Evolutionary conservation across 1,284 basidiomycete genomes (phyloP).

Genomic region (Fistulinella cinereoalba): DNA sequence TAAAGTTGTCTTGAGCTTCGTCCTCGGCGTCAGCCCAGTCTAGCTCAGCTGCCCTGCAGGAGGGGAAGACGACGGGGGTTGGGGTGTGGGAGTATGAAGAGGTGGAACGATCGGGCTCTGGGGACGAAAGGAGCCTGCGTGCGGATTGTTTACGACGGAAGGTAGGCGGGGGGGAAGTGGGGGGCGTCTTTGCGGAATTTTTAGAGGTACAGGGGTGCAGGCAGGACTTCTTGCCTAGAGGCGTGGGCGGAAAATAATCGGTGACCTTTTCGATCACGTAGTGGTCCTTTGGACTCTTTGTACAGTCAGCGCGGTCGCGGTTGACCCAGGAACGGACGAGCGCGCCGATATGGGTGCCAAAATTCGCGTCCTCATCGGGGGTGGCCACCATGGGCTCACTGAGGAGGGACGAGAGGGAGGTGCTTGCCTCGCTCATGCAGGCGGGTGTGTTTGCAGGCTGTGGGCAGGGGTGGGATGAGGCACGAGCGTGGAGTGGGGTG

Average conservation of each 20-base stretch:
- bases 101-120: slow-evolving; percentile 17
- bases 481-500: slow-evolving; percentile 19
- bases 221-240: slow-evolving; percentile 18
- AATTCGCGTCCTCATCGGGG: slow-evolving; percentile 30
- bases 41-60: slow-evolving; percentile 29
- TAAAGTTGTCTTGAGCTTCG: slow-evolving; percentile 18
- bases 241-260: slow-evolving; percentile 28
- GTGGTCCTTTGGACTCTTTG: slow-evolving; percentile 17
- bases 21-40: slow-evolving; percentile 30
- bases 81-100: slow-evolving; percentile 30
- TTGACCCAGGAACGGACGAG: slow-evolving; percentile 33
- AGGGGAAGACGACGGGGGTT: slow-evolving; percentile 32
- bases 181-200: slow-evolving; percentile 16
- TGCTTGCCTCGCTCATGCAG: slow-evolving; percentile 32
- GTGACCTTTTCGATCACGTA: slow-evolving; percentile 32
- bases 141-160: slow-evolving; percentile 10
- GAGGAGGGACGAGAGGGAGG: slow-evolving; percentile 33
- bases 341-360: slow-evolving; percentile 28
- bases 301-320: slow-evolving; percentile 23
- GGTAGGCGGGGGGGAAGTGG: slow-evolving; percentile 12
- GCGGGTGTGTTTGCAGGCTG: slow-evolving; percentile 17
- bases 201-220: slow-evolving; percentile 9
- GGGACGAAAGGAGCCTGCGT: slow-evolving; percentile 8
- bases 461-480: slow-evolving; percentile 18
- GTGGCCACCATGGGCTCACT: slow-evolving; percentile 32